phyloP scores from a whole-genome alignment of 306 rosid species.

The Lagenaria siceraria region DNA sequence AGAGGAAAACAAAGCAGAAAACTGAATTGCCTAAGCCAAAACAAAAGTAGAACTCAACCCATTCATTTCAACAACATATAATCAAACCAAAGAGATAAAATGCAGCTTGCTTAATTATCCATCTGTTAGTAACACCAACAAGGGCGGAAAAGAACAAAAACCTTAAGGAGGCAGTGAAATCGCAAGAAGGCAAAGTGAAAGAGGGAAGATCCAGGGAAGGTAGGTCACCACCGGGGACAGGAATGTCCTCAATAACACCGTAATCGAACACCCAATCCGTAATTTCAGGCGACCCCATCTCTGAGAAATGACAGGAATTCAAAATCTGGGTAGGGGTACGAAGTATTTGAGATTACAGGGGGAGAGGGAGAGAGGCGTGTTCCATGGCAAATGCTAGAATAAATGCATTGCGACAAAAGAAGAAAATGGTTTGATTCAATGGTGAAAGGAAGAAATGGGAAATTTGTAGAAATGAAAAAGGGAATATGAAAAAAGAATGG shows the following conservation, averaged over 20 bases:
- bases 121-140: not conserved
- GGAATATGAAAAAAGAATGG: not conserved
- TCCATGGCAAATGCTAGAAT: not conserved
- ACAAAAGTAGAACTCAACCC: not conserved
- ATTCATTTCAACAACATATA: not conserved
- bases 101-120: not conserved
- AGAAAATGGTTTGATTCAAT: not conserved
- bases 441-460: not conserved
- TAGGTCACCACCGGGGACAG: constrained; percentile 19
- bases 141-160: constrained; percentile 4
- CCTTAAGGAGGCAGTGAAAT: constrained; percentile 24
- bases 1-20: not conserved
- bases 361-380: not conserved
- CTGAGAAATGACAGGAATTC: constrained; percentile 2
- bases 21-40: not conserved
- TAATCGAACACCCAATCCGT: constrained; percentile 49
- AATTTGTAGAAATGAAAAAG: not conserved
- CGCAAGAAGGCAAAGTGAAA: constrained; percentile 43
- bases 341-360: not conserved
- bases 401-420: not conserved
- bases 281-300: constrained; percentile 34
- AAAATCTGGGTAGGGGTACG: not conserved
- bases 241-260: constrained; percentile 38
- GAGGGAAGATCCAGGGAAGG: constrained; percentile 22
- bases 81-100: not conserved